Percentiles rank a stretch among this genome's conserved stretches.
These are phyloP conservation scores for Solioccasus polychromus DNA, from an alignment of 768 basidiomycete genomes.

Conservation along the genomic window DNA sequence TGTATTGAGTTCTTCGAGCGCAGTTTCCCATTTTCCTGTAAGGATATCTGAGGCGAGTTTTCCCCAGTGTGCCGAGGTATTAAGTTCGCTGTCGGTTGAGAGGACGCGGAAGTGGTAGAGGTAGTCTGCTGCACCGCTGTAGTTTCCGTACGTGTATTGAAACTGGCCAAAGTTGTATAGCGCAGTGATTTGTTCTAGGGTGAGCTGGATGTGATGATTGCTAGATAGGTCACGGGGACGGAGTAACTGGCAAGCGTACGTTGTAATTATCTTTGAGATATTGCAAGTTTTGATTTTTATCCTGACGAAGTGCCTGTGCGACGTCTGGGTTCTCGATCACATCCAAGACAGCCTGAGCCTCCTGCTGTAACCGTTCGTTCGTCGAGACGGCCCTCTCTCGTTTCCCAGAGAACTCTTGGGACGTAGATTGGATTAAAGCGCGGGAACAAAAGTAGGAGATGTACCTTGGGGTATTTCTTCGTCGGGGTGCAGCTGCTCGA, in stretches of 20 bases:
- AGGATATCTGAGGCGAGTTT: conserved; percentile 97
- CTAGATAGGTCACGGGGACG: conserved; percentile 4
- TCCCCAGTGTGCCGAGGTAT: conserved; percentile 97
- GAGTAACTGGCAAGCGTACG: conserved; percentile 44
- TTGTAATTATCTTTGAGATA: conserved; percentile 92
- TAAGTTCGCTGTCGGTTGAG: conserved; percentile 89
- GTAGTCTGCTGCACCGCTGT: conserved; percentile 95
- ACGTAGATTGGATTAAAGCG: not conserved
- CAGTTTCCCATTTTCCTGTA: conserved; percentile 92
- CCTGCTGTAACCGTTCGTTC: conserved; percentile 80
- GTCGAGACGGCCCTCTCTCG: conserved; percentile 79
- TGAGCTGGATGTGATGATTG: conserved; percentile 55
- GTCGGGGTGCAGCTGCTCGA: conserved; percentile 74
- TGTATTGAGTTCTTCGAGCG: conserved; percentile 91
- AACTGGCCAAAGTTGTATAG: conserved; percentile 98
- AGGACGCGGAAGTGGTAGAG: conserved; percentile 98
- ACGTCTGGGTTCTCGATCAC: conserved; percentile 98
- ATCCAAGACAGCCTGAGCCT: conserved; percentile 90
- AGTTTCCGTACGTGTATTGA: conserved; percentile 98
- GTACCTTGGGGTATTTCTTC: conserved; percentile 66
- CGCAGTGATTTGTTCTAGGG: conserved; percentile 90
- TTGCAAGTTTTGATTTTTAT: conserved; percentile 94
- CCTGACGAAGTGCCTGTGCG: conserved; percentile 89
- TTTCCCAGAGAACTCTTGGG: conserved; percentile 78
- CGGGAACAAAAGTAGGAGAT: too few relatives aligned